Evolutionary conservation across 2,329 filamentous ascomycete species (phyloP), one percentile per base, ranked within the genome.

Genomic region (Colletotrichum lini): DNA sequence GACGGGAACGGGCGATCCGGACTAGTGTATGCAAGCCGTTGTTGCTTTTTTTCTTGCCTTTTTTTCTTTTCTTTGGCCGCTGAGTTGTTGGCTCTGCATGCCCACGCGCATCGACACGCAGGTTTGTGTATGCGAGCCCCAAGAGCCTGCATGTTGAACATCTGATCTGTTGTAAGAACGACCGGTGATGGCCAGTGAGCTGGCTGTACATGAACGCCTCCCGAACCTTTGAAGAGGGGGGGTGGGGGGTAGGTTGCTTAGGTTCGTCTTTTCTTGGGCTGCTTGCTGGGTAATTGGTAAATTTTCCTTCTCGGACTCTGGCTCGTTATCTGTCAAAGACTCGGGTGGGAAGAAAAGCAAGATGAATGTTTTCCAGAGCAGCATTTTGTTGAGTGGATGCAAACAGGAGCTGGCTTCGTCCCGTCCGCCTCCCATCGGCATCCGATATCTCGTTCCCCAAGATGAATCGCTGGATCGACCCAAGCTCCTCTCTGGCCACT

Each of bases 21-120:
- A 35, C 30, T 40, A 61, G 35, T n/a, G 45, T 23, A 61, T 50
- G 58, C 45, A 23, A 50, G 58, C 13, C 26, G 58, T 61, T 10
- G 10, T 23, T 61, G 30, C 26, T 50, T 38, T 49, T 49, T 30
- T 8, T 8, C 7, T 7, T 30, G 6, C 1, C 30, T 8, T 30
- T 1, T 4, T 30, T 30, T 30, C 9, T 30, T 9, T 30, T 30
- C 8, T 30, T 26, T 26, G 30, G 13, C 13, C 23, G 5, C 4
- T 61, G 15, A 50, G 30, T 38, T 15, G 45, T 38, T 35, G 12
- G 8, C 18, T 40, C 13, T 40, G 45, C 59, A 50, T 18, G 23
- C n/a, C 15, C 26, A 61, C 26, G 45, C n/a, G 26, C 30, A 30
- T 30, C 30, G 21, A 16, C 30, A 40, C n/a, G n/a, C n/a, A 4